phyloP scores from a whole-genome alignment of 1,284 basidiomycete species.

The Leccinum angustisporum region DNA sequence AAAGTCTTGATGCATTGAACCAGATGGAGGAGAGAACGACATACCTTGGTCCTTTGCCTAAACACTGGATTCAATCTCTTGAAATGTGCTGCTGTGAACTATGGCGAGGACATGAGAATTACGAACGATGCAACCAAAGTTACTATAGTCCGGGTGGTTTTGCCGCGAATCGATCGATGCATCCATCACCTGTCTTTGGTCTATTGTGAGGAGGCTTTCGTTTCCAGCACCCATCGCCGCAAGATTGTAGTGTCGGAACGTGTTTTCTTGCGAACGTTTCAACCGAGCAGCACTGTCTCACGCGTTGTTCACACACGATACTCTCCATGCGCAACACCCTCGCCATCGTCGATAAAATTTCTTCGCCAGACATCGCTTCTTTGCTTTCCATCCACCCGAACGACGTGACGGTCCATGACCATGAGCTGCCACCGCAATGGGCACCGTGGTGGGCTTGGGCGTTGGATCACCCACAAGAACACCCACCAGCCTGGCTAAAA shows the following conservation, averaged over 20 bases:
- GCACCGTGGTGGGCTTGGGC: constrained; percentile 35
- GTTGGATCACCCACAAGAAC: constrained; percentile 1
- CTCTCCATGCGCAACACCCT: neutral
- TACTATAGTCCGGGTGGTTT: constrained; percentile 20
- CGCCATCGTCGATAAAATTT: constrained; percentile 19
- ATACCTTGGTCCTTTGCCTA: constrained; percentile 57
- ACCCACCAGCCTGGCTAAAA: constrained; percentile 26
- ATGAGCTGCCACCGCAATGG: constrained; percentile 22
- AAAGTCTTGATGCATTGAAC: constrained; percentile 25
- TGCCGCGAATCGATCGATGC: neutral
- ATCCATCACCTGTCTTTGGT: constrained; percentile 44
- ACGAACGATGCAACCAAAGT: neutral
- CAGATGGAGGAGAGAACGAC: constrained; percentile 15
- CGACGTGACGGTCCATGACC: constrained; percentile 19
- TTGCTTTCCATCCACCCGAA: constrained; percentile 32
- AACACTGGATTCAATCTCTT: constrained; percentile 61
- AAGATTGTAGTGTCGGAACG: constrained; percentile 38
- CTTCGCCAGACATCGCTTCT: constrained; percentile 20
- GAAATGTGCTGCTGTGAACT: constrained; percentile 57
- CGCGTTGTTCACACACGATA: neutral
- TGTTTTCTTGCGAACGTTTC: neutral
- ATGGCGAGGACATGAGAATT: constrained; percentile 28
- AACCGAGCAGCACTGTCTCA: too few species aligned
- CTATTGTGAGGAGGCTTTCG: constrained; percentile 49
- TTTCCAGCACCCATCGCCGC: constrained; percentile 52